Percentiles rank a stretch among this genome's conserved stretches.
These are phyloP conservation scores for Dothiorella sarmentorum DNA, from an alignment of 2,329 filamentous ascomycete genomes.

Conservation along the genomic window DNA sequence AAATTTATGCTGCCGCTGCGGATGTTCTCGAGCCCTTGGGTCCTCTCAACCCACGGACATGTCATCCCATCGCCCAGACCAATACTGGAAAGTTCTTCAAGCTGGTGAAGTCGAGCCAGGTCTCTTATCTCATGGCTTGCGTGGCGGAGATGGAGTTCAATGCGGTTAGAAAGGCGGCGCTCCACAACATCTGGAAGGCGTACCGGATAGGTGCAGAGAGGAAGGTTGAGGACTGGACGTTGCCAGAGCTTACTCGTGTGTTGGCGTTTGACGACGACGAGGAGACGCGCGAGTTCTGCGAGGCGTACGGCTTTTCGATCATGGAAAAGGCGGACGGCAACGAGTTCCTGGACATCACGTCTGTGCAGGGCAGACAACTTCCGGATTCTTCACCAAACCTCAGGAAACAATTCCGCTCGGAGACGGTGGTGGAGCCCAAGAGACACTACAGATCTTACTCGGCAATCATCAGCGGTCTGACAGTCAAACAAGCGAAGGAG, in stretches of 20 bases:
- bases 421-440: constrained; percentile 56
- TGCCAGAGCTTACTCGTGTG: constrained; percentile 49
- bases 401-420: constrained; percentile 52
- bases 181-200: constrained; percentile 54
- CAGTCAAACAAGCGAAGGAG: constrained; percentile 48
- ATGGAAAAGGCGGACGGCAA: constrained; percentile 44
- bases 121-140: constrained; percentile 62
- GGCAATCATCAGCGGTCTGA: constrained; percentile 56
- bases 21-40: constrained; percentile 53
- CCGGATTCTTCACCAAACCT: constrained; percentile 28
- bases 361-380: constrained; percentile 38
- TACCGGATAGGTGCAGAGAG: constrained; percentile 51
- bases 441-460: constrained; percentile 53
- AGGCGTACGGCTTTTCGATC: constrained; percentile 52
- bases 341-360: constrained; percentile 52
- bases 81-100: constrained; percentile 59
- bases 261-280: constrained; percentile 56
- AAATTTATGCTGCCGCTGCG: constrained; percentile 54
- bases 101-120: constrained; percentile 51
- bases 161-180: constrained; percentile 53
- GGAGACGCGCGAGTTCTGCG: constrained; percentile 53
- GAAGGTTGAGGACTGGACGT: constrained; percentile 55
- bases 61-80: constrained; percentile 54
- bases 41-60: constrained; percentile 47
- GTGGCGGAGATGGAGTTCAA: constrained; percentile 63